Evolutionary conservation across 2,329 filamentous ascomycete species (phyloP), one percentile per base, ranked within the genome.

Genomic region (Colletotrichum sp.): DNA sequence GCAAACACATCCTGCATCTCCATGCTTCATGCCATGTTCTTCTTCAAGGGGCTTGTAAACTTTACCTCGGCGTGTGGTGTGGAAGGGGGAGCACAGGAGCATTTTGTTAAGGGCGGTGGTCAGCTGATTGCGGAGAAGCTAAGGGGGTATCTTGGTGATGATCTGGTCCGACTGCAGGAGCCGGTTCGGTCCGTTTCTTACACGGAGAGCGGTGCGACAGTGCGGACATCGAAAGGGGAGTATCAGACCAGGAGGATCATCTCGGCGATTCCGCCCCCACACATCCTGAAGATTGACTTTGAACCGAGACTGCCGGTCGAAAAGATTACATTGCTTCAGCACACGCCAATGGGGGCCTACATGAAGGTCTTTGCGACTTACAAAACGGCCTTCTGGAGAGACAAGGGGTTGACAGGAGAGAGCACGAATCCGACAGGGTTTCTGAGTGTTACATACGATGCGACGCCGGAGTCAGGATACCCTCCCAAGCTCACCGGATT

Each of bases 1-100:
- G 30, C 68, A 36, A 72, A 71, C 36, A 69, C 70, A 5, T 72
- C 73, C 4, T 72, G 69, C 59, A 52, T 77, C 6, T 76, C 72
- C 4, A 72, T 77, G 76, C 73, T 77, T 5, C 69, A 79, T 21
- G 77, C 77, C 60, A 55, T 78, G 60, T 75, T 72, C 70, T 76
- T 62, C 36, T 79, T 75, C 66, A 72, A 55, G 24, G 64, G 64
- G 18, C 34, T 44, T 5, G 74, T 69, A 13, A 72, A 52, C 39
- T 49, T 78, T 9, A 69, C 55, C 6, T 68, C 64, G 5, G 63
- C 65, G 15, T 36, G 70, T 24, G 77, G 69, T 21, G 24, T 36
- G 5, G 62, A 71, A 26, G 66, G 72, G 7, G 76, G 78, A 18
- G 65, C 69, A 16, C 78, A 79, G 55, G 59, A 69, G 9, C 26